Evolutionary conservation across 352 stramenopile genomes (phyloP).

Genomic region (Phytopythium delawarense): DNA sequence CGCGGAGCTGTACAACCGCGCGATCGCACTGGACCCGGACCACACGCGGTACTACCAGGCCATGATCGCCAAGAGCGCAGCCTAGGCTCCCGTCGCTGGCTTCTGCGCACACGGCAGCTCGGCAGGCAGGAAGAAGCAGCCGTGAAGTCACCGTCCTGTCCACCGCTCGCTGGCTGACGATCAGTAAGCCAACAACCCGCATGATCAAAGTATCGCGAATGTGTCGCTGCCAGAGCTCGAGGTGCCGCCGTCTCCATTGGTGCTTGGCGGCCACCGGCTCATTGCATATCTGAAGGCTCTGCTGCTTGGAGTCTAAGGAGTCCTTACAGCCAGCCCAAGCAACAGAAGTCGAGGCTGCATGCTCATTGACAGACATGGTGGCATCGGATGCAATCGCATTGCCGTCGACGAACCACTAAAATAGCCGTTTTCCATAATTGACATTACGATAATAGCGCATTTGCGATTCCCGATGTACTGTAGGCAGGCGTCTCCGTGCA

Average conservation of each 20-base stretch:
- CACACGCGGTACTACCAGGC: slow-evolving; percentile 60
- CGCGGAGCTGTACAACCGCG: slow-evolving; percentile 41
- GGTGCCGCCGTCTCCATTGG: not conserved
- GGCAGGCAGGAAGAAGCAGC: no score
- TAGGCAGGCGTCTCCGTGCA: not conserved
- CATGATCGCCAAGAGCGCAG: slow-evolving; percentile 33
- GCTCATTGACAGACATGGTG: not conserved
- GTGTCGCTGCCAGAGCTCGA: not conserved
- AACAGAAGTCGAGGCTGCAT: not conserved
- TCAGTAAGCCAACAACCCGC: not conserved
- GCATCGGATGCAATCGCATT: no score
- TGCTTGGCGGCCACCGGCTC: not conserved
- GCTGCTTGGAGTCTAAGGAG: not conserved
- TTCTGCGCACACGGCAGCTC: not conserved
- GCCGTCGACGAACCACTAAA: not conserved
- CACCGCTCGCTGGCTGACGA: not conserved
- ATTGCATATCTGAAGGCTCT: not conserved
- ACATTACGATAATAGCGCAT: not conserved
- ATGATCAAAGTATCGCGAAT: not conserved
- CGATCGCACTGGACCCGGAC: slow-evolving; percentile 47
- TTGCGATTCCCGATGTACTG: not conserved
- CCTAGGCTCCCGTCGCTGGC: not conserved
- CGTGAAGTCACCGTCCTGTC: not conserved
- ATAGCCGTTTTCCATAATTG: not conserved
- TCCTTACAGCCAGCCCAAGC: not conserved